A percentile compares a stretch with the other conserved stretches of the same genome.
Evolutionary conservation across 1,284 basidiomycete genomes (phyloP).

Genomic region (Rhodotorula sp.): DNA sequence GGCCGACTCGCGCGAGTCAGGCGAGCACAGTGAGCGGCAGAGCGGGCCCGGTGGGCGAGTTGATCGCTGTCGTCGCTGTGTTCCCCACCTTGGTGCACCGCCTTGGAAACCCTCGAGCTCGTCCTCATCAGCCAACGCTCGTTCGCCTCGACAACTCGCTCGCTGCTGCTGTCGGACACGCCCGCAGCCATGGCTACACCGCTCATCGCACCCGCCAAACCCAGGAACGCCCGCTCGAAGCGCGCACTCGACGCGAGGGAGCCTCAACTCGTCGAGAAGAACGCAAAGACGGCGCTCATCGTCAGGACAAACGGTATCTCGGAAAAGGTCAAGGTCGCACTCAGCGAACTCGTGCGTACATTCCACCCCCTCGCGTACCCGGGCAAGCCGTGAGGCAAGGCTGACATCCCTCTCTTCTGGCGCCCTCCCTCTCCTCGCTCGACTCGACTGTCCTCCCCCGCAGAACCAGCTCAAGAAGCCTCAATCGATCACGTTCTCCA

Average conservation of each 20-base stretch:
- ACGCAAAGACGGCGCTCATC: constrained; percentile 77
- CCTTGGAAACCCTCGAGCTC: background rate
- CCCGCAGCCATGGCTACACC: constrained; percentile 19
- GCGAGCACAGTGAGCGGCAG: background rate
- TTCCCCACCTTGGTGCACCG: background rate
- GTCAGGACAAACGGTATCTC: constrained; percentile 84
- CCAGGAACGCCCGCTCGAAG: constrained; percentile 96
- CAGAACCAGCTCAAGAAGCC: constrained; percentile 91
- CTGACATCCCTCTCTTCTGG: background rate
- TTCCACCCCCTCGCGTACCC: background rate
- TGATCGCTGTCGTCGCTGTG: background rate
- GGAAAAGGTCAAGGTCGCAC: constrained; percentile 71
- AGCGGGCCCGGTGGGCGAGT: background rate
- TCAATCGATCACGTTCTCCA: constrained; percentile 84
- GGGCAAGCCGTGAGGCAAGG: background rate
- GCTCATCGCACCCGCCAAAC: constrained; percentile 64
- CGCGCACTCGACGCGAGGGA: constrained; percentile 82
- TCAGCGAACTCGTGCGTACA: constrained; percentile 78
- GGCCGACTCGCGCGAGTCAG: background rate
- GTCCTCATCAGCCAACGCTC: background rate
- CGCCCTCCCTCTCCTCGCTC: background rate
- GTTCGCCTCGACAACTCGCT: background rate
- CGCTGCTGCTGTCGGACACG: background rate
- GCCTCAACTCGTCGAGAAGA: constrained; percentile 80
- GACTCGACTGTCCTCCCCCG: background rate